phyloP scores from a whole-genome alignment of 1,284 basidiomycete genomes.

The Thecaphora frezii region DNA sequence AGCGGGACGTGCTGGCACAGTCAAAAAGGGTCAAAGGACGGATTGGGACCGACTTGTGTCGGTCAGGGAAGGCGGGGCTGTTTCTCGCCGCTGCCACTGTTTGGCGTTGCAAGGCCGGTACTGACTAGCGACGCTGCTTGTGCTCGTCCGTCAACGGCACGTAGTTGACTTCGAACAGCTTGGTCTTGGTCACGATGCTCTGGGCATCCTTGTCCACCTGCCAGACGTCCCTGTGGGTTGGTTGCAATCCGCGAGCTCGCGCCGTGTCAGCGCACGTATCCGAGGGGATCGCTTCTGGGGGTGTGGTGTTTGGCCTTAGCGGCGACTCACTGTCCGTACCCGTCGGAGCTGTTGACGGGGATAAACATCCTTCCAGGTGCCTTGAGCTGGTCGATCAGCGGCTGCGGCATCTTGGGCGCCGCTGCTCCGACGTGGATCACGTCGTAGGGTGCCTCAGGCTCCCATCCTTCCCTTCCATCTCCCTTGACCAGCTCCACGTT shows the following conservation, averaged over 20 bases:
- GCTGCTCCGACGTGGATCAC: slow-evolving; percentile 94
- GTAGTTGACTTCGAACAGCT: slow-evolving; percentile 74
- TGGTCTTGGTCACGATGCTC: slow-evolving; percentile 70
- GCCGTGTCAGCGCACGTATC: too few species aligned
- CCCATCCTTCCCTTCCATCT: slow-evolving; percentile 70
- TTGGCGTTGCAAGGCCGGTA: too few species aligned
- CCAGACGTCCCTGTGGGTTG: slow-evolving; percentile 24
- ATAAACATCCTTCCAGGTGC: slow-evolving; percentile 88
- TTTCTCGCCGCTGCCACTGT: too few species aligned
- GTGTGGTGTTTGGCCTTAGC: not conserved
- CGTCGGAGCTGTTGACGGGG: slow-evolving; percentile 70
- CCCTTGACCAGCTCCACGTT: slow-evolving; percentile 71
- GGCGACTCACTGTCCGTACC: slow-evolving; percentile 16
- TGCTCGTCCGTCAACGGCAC: slow-evolving; percentile 48
- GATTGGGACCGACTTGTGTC: too few species aligned
- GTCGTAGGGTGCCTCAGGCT: slow-evolving; percentile 71
- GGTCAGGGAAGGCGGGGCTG: too few species aligned
- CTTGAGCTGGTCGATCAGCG: slow-evolving; percentile 74
- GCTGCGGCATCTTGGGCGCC: slow-evolving; percentile 65
- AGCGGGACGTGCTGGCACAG: too few species aligned
- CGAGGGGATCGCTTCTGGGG: too few species aligned
- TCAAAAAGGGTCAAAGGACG: too few species aligned
- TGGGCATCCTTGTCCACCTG: slow-evolving; percentile 65
- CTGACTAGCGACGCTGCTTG: slow-evolving; percentile 25
- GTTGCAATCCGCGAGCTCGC: too few species aligned